Conservation (phyloP, 139 green algal genomes). For the Pseudopediastrum boryanum region DNA sequence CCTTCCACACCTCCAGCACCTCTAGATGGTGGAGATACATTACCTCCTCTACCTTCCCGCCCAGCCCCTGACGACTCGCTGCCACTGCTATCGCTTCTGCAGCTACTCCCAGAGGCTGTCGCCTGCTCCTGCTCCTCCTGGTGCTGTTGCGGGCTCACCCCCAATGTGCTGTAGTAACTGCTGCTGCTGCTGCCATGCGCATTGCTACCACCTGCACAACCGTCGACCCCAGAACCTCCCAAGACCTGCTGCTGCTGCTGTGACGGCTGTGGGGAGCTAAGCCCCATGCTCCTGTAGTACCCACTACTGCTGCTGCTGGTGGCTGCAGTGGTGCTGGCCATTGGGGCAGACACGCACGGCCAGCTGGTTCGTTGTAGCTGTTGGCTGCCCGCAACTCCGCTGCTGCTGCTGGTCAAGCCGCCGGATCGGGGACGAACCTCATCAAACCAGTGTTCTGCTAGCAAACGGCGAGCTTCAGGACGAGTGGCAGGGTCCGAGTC, state of each 20-base stretch:
- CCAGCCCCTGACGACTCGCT: not conserved
- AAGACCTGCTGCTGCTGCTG: slow-evolving; percentile 14
- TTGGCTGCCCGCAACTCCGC: too few species aligned
- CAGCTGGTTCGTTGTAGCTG: too few species aligned
- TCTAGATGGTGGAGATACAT: not conserved
- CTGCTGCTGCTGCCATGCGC: not conserved
- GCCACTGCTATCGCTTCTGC: not conserved
- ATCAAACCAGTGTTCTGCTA: too few species aligned
- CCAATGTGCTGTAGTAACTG: not conserved
- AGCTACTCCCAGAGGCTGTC: too few species aligned
- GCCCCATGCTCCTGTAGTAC: too few species aligned
- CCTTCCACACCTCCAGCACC: not conserved
- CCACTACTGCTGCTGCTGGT: slow-evolving; percentile 20
- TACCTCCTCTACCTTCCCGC: not conserved
- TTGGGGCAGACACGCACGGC: too few species aligned
- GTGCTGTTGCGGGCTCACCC: not conserved
- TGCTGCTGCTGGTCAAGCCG: too few species aligned
- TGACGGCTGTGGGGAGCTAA: too few species aligned
- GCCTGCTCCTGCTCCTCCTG: slow-evolving; percentile 7
- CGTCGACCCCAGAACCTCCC: not conserved
- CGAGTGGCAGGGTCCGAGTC: too few species aligned
- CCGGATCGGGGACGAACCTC: too few species aligned
- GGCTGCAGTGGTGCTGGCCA: not conserved
- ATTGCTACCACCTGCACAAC: not conserved
- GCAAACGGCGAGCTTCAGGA: too few species aligned